These are phyloP conservation scores for Cornus controversa DNA, from an alignment of 148 eudicot species.

Conservation along the genomic window DNA sequence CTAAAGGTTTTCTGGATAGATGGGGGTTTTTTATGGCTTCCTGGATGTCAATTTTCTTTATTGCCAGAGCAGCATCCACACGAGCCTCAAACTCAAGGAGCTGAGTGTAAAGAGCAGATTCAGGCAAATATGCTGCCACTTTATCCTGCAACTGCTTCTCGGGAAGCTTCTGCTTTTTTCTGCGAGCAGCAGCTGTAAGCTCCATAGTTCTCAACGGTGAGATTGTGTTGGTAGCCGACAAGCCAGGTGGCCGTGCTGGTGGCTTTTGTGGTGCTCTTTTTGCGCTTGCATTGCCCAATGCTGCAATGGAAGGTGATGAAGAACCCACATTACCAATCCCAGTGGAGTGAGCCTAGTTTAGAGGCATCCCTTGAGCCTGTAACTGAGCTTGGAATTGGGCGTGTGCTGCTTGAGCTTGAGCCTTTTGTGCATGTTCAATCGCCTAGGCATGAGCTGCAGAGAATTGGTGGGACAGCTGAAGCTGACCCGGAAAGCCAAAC, in stretches of 20 bases:
- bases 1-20: slow-evolving; percentile 83
- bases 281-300: slow-evolving; percentile 19
- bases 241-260: slow-evolving; percentile 64
- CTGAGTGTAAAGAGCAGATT: slow-evolving; percentile 88
- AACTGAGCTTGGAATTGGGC: slow-evolving; percentile 65
- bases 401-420: slow-evolving; percentile 48
- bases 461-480: slow-evolving; percentile 56
- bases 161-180: slow-evolving; percentile 81
- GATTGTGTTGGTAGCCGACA: slow-evolving; percentile 34
- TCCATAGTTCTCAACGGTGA: slow-evolving; percentile 78
- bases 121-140: slow-evolving; percentile 84
- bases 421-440: slow-evolving; percentile 43
- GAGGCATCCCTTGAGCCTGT: slow-evolving; percentile 64
- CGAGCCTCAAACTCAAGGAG: slow-evolving; percentile 95
- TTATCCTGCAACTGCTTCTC: slow-evolving; percentile 70
- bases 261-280: slow-evolving; percentile 75
- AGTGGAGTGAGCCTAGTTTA: slow-evolving; percentile 46
- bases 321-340: slow-evolving; percentile 46
- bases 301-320: slow-evolving; percentile 23
- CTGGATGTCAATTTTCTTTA: slow-evolving; percentile 91
- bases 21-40: slow-evolving; percentile 79
- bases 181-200: slow-evolving; percentile 67
- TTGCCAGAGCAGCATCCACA: slow-evolving; percentile 76
- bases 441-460: slow-evolving; percentile 57
- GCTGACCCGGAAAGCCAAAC: slow-evolving; percentile 53